phyloP scores from a whole-genome alignment of 352 stramenopile species.

The Globisporangium apiculatum region DNA sequence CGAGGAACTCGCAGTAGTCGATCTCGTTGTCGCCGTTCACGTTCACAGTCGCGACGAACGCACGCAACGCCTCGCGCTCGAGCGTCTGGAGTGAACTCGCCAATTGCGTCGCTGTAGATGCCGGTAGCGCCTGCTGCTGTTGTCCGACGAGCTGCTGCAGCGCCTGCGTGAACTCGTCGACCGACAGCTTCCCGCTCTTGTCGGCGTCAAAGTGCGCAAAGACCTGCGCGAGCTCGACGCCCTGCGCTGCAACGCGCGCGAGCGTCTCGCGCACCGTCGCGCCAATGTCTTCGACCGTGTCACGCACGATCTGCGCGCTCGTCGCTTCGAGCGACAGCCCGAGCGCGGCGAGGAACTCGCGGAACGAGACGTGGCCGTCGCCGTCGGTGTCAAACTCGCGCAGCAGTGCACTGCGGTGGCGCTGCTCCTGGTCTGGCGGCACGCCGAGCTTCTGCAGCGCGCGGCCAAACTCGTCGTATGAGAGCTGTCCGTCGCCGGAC shows the following conservation, averaged over 20 bases:
- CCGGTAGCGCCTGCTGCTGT: no score
- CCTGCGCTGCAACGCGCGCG: slow-evolving; percentile 33
- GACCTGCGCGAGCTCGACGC: slow-evolving; percentile 45
- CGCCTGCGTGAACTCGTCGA: slow-evolving; percentile 46
- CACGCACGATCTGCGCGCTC: slow-evolving; percentile 31
- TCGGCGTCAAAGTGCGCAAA: slow-evolving; percentile 69
- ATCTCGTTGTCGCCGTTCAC: slow-evolving; percentile 49
- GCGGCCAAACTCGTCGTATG: slow-evolving; percentile 39
- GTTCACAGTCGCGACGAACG: slow-evolving; percentile 49
- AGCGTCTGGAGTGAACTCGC: slow-evolving; percentile 26
- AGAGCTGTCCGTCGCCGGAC: slow-evolving; percentile 54
- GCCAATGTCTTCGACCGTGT: slow-evolving; percentile 39
- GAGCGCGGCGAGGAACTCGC: slow-evolving; percentile 70
- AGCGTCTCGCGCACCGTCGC: slow-evolving; percentile 36
- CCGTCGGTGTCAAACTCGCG: slow-evolving; percentile 45
- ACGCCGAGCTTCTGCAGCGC: slow-evolving; percentile 52
- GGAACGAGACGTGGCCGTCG: slow-evolving; percentile 65
- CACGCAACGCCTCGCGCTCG: slow-evolving; percentile 32
- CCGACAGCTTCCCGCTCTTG: slow-evolving; percentile 45
- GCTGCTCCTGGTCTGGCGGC: slow-evolving; percentile 10
- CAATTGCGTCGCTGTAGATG: neutral
- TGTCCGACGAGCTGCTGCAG: slow-evolving; percentile 25
- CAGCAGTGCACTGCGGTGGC: slow-evolving; percentile 25
- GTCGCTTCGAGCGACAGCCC: slow-evolving; percentile 33
- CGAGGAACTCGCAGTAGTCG: slow-evolving; percentile 64